Percentiles rank a stretch among this genome's conserved stretches.
Evolutionary conservation across 345 rosid species (phyloP).

Genomic region (Turnera subulata): DNA sequence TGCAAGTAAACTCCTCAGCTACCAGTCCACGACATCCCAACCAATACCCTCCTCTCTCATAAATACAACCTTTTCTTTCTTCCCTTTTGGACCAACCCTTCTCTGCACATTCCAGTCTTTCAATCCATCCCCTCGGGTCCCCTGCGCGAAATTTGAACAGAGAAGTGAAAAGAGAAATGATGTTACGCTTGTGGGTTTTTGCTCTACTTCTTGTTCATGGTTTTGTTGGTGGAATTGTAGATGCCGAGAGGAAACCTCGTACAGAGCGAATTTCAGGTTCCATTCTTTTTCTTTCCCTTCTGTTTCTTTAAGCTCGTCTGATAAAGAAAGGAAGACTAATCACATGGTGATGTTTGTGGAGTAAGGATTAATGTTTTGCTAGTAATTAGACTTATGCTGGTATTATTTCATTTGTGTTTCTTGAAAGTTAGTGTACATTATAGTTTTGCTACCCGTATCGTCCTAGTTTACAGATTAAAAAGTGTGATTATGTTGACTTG

Average conservation of each 20-base stretch:
- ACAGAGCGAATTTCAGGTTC: constrained; percentile 82
- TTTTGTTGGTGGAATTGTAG: constrained; percentile 20
- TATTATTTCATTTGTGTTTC: neutral
- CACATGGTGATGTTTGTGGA: too few relatives aligned
- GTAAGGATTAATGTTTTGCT: too few relatives aligned
- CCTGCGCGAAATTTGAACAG: constrained; percentile 6
- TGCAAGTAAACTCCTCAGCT: constrained; percentile 73
- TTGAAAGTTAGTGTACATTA: neutral
- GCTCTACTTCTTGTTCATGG: constrained; percentile 23
- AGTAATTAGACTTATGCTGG: too few relatives aligned
- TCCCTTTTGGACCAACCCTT: constrained; percentile 18
- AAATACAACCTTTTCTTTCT: constrained; percentile 24
- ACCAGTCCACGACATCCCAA: constrained; percentile 68
- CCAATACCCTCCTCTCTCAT: constrained; percentile 35
- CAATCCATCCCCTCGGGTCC: neutral
- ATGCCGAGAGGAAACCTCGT: constrained; percentile 40
- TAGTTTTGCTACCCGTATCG: neutral
- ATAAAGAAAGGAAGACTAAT: too few relatives aligned
- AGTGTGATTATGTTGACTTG: neutral
- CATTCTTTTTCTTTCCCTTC: neutral
- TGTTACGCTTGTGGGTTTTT: constrained; percentile 30
- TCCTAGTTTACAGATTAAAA: neutral
- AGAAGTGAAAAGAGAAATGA: constrained; percentile 27
- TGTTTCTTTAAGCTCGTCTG: too few relatives aligned
- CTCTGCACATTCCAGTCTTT: constrained; percentile 21